Base-by-base conservation (phyloP, 2,329 filamentous ascomycete genomes). In the Ceratocystiopsis minuta region DNA sequence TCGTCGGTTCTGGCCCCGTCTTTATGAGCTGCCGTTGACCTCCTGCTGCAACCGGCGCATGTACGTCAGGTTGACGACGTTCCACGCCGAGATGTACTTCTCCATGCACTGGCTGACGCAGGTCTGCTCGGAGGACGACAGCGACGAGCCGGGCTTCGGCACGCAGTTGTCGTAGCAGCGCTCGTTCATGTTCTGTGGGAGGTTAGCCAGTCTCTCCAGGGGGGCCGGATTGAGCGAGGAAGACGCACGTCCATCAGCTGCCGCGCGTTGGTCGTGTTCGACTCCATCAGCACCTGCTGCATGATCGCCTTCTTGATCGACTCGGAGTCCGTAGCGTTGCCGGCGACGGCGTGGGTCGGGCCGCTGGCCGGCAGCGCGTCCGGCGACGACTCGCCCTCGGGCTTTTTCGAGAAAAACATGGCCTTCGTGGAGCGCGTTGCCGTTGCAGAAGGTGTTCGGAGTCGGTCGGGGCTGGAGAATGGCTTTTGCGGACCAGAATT, bases 41-140 rank as follows among this genome's bases (percentile, higher is more conserved):
- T 78, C 76, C 49, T 68, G 66, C 58, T 78, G 74, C 60, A 75
- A 59, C 51, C 72, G 68, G 48, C 60, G 60, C 53, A 84, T 72
- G 57, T 84, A 85, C 35, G 76, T 67, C 38, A 67, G 60, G 63
- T 77, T 80, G 54, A 83, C 76, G 48, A 70, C 64, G 62, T 86
- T 86, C 82, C 82, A 88, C 12, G 80, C 71, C 31, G 68, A 63
- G 67, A 87, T 83, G 67, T 87, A 88, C 61, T 87, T 87, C 53
- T 87, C 80, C 74, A 86, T 82, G 65, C 82, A 88, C 46, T 70
- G 67, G 16, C 71, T 81, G 54, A 82, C 68, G 64, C 82, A 88
- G 17, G 70, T 66, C 55, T 75, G 66, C 58, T 88, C 82, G 60
- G 69, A 60, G 59, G 68, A 72, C 39, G 76, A 78, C 43, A 87